Base-by-base conservation (phyloP, 225 moss, liverwort and hornwort species). In the Marchantia paleacea region DNA sequence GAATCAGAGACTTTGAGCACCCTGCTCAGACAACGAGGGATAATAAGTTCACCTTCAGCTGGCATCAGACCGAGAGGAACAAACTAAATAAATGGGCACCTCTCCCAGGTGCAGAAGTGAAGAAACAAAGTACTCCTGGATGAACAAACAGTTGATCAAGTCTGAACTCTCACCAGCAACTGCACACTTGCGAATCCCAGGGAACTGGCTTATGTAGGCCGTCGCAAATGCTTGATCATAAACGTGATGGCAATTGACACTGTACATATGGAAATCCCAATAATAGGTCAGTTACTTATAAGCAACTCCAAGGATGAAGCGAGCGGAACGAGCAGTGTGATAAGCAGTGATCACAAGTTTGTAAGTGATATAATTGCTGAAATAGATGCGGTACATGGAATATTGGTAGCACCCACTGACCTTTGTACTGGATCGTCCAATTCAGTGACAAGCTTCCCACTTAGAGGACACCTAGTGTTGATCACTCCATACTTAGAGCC, bases 381-480 rank as follows among this genome's bases (percentile, higher is more conserved):
- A 39, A 39, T 39, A 39, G 39, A 61, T 61, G 22, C 22, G 5
- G 39, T 39, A 39, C 5, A 5, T 22, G 7, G 7, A 61, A 61
- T 61, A 22, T 6, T 61, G 39, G 39, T 39, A 39, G 39, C 39
- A 39, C 39, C 39, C 22, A 31, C 78, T 49, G 16, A 78, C 78
- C 78, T 78, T 20, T 78, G 63, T 13, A 78, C 78, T 5, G 78
- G 78, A 64, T 78, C 65, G 15, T 47, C 65, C 31, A 78, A 14
- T 78, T 78, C 78, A 4, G 78, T 78, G 3, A 78, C 65, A 78
- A 78, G 78, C 63, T 65, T 78, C 22, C 78, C 78, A 30, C 78
- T 78, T 12, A 78, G 25, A 66, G 78, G 78, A 52, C 78, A 78
- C 26, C 78, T 22, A 12, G 24, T 64, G n/a, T 78, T 78, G 39